Evolutionary conservation across 441 rosid species (phyloP).

Genomic region (Omphalea diandra): DNA sequence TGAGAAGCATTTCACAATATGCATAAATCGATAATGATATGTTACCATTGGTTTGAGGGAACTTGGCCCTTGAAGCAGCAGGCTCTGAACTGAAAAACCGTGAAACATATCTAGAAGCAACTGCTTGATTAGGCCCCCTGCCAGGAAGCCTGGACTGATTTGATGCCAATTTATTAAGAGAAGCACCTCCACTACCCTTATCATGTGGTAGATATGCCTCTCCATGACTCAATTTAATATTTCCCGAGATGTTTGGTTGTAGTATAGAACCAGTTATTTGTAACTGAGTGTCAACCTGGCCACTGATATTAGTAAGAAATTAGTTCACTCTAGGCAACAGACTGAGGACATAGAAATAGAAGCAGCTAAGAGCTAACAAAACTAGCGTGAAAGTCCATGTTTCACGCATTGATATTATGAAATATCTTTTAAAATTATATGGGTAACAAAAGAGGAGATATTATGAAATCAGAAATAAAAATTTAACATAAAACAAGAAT

Average conservation of each 20-base stretch:
- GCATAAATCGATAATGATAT: conserved; percentile 7
- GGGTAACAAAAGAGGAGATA: no score
- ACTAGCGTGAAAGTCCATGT: background rate
- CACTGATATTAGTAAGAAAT: conserved; percentile 56
- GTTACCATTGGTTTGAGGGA: conserved; percentile 65
- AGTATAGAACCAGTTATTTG: conserved; percentile 94
- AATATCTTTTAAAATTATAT: no score
- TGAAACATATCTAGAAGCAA: conserved; percentile 87
- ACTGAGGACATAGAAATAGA: conserved; percentile 8
- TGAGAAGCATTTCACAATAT: background rate
- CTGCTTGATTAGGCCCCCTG: conserved; percentile 65
- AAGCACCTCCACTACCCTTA: conserved; percentile 75
- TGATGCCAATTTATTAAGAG: conserved; percentile 72
- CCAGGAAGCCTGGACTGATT: conserved; percentile 71
- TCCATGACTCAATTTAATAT: conserved; percentile 91
- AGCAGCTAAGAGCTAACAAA: conserved; percentile 9
- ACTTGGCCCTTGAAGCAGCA: conserved; percentile 56
- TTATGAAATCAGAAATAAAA: no score
- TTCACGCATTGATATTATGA: no score
- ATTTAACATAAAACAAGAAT: no score
- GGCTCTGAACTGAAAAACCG: conserved; percentile 75
- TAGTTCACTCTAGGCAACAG: conserved; percentile 23
- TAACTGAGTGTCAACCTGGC: conserved; percentile 97
- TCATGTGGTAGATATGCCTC: conserved; percentile 99
- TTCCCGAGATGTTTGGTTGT: conserved; percentile 96